Evolutionary conservation across 2,329 filamentous ascomycete genomes (phyloP), one percentile per base, ranked within the genome.

Genomic region (Hysterium pulicare): DNA sequence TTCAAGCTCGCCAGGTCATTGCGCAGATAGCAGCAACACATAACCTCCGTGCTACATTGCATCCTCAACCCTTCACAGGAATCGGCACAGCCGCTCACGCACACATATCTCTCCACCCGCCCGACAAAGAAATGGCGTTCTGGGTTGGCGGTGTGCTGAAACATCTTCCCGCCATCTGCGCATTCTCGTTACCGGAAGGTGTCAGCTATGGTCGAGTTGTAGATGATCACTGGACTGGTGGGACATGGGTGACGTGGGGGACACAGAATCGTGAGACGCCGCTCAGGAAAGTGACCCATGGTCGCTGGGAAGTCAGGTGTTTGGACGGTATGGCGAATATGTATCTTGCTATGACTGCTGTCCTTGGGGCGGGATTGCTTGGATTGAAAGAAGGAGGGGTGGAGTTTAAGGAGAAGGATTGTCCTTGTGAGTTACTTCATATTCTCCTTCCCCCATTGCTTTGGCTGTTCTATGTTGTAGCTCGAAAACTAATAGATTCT

Each of bases 261-360:
- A 86, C 81, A 4, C 83, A 93, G 66, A 93, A 93, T 62, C 81
- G 86, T 15, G 86, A 91, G 69, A 74, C 81, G 4, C 84, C 87
- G 0, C 71, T 94, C 8, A 78, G 87, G 10, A 83, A 84, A 59
- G 77, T 89, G 36, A 70, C 71, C 3, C 69, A 64, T 2, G 81
- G 79, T 16, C 83, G 88, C 57, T 94, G 87, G 84, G 88, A 94
- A 66, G 54, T 94, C 17, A 84, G 88, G 57, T 81, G 78, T 41
- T 58, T 91, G n/a, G 88, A 94, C 56, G 88, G 87, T 0, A 67
- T 89, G 15, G 85, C 87, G 3, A 94, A 94, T 58, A 79, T 83
- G 41, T 94, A 93, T 58, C 65, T 94, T 2, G 84, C 79, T 0
- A 62, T 86, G 15, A 74, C 77, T 0, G 81, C 79, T 0, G 58